A percentile compares a stretch with the other conserved stretches of the same genome.
Conservation (phyloP, 164 flowering plant genomes). For the Aristolochia fimbriata region DNA sequence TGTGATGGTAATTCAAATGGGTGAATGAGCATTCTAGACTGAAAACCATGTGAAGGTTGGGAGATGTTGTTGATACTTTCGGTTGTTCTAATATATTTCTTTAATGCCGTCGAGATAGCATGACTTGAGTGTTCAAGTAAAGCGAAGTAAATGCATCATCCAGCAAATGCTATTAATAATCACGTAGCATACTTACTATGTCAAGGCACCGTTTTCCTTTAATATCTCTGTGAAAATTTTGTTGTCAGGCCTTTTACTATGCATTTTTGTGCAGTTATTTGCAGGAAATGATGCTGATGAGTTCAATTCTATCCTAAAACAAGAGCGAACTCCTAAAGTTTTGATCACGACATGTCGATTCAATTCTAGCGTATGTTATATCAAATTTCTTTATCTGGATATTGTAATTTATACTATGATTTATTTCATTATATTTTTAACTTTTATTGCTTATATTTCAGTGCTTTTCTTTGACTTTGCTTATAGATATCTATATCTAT, state of each 20-base stretch:
- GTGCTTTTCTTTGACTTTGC: not conserved
- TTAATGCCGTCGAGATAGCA: not conserved
- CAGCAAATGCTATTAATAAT: too few relatives aligned
- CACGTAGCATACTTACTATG: too few relatives aligned
- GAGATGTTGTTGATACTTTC: too few relatives aligned
- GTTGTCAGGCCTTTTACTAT: too few relatives aligned
- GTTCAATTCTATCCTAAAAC: slow-evolving; percentile 54
- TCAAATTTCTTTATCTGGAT: not conserved
- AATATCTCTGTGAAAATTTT: too few relatives aligned
- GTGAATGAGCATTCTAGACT: too few relatives aligned
- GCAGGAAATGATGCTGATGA: slow-evolving; percentile 87
- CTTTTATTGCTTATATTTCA: not conserved
- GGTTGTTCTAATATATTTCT: not conserved
- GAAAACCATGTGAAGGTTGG: too few relatives aligned
- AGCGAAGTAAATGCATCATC: too few relatives aligned
- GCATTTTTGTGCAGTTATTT: slow-evolving; percentile 40
- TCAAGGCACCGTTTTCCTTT: too few relatives aligned
- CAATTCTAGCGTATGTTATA: slow-evolving; percentile 60
- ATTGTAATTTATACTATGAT: not conserved
- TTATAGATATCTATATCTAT: too few relatives aligned
- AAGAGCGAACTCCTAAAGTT: slow-evolving; percentile 47
- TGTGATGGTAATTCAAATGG: too few relatives aligned
- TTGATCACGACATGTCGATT: slow-evolving; percentile 87
- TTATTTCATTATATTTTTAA: not conserved
- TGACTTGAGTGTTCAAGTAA: not conserved